A percentile compares a stretch with the other conserved stretches of the same genome.
phyloP scores from a whole-genome alignment of 345 rosid species.

The Draba incana region DNA sequence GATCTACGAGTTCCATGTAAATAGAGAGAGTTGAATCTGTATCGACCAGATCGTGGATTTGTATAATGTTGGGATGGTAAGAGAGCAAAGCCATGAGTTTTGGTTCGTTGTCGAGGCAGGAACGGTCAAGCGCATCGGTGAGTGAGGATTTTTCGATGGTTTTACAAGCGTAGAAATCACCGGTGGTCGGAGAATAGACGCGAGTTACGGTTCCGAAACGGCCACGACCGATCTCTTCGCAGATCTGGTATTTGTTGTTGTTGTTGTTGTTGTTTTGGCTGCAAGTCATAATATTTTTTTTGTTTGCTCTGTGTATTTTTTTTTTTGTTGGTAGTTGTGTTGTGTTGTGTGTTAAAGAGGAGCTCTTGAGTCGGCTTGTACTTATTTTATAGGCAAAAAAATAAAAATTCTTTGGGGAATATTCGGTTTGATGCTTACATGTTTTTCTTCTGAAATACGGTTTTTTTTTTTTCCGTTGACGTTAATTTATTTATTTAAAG shows the following conservation, averaged over 20 bases:
- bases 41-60: conserved; percentile 58
- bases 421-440: conserved; percentile 38
- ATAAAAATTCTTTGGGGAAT: conserved; percentile 14
- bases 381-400: conserved; percentile 30
- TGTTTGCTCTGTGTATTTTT: too few relatives aligned
- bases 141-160: conserved; percentile 62
- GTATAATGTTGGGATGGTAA: conserved; percentile 62
- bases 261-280: conserved; percentile 39
- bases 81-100: conserved; percentile 67
- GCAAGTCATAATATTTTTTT: conserved; percentile 28
- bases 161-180: conserved; percentile 67
- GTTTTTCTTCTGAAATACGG: neutral
- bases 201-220: conserved; percentile 67
- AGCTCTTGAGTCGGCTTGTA: conserved; percentile 5
- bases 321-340: neutral
- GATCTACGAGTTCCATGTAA: conserved; percentile 64
- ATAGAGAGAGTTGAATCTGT: conserved; percentile 57
- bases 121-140: conserved; percentile 57
- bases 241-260: conserved; percentile 53
- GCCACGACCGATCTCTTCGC: conserved; percentile 84
- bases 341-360: neutral
- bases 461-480: neutral
- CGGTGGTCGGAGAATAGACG: conserved; percentile 51
- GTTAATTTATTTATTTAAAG: neutral
- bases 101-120: conserved; percentile 71